phyloP scores from a whole-genome alignment of 2,329 filamentous ascomycete genomes.

The Setomelanomma holmii region DNA sequence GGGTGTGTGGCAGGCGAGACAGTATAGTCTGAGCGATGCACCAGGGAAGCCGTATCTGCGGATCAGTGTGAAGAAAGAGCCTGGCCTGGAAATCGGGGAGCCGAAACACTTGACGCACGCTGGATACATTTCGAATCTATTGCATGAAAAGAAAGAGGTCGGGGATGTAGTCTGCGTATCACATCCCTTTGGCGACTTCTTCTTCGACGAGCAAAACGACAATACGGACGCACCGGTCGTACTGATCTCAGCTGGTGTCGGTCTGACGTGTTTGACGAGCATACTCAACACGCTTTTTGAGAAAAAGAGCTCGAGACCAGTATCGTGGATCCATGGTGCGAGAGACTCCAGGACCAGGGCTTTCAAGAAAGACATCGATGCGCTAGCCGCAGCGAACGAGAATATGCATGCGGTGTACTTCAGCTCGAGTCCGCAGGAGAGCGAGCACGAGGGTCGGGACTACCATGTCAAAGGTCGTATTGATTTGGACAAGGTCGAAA shows the following conservation, averaged over 20 bases:
- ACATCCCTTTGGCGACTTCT: constrained; percentile 70
- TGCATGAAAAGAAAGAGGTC: constrained; percentile 67
- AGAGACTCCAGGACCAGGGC: constrained; percentile 60
- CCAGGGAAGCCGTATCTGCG: constrained; percentile 69
- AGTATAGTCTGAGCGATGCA: constrained; percentile 75
- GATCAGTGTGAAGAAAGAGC: constrained; percentile 74
- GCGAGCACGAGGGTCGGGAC: constrained; percentile 58
- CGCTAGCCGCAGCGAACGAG: constrained; percentile 52
- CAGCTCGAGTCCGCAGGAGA: constrained; percentile 58
- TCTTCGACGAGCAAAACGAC: constrained; percentile 58
- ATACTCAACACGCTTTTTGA: constrained; percentile 65
- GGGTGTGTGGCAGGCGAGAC: constrained; percentile 69
- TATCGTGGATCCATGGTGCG: constrained; percentile 70
- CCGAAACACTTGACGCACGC: constrained; percentile 59
- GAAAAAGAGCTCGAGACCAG: constrained; percentile 50
- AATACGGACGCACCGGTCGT: constrained; percentile 62
- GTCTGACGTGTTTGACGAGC: constrained; percentile 69
- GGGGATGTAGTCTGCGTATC: constrained; percentile 71
- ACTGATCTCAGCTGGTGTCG: constrained; percentile 72
- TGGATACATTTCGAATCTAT: constrained; percentile 72
- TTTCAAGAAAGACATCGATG: constrained; percentile 61
- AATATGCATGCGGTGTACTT: constrained; percentile 66
- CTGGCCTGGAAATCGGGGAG: constrained; percentile 58
- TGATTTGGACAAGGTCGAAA: constrained; percentile 63
- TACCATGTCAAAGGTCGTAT: constrained; percentile 68